Evolutionary conservation across 345 rosid species (phyloP).

Genomic region (Linum trigynum): DNA sequence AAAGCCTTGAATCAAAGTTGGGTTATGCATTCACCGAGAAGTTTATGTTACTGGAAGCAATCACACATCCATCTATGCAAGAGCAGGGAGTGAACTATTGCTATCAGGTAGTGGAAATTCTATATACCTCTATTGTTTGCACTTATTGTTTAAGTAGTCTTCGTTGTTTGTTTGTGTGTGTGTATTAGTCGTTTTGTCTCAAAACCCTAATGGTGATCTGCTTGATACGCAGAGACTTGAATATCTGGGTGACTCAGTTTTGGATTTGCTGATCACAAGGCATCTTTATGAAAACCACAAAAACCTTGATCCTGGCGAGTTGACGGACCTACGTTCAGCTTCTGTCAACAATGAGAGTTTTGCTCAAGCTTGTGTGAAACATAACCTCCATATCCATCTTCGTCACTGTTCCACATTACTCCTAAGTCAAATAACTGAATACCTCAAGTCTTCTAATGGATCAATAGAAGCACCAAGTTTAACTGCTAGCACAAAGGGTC

Average conservation of each 20-base stretch:
- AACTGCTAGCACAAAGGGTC: slow-evolving; percentile 44
- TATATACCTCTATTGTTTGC: background rate
- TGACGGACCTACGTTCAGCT: slow-evolving; percentile 87
- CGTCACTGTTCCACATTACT: slow-evolving; percentile 42
- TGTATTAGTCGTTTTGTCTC: too few species aligned
- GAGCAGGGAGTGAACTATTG: slow-evolving; percentile 38
- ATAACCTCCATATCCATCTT: slow-evolving; percentile 50
- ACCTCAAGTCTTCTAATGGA: slow-evolving; percentile 32
- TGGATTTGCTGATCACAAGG: slow-evolving; percentile 73
- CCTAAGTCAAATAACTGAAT: slow-evolving; percentile 48
- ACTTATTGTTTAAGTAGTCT: background rate
- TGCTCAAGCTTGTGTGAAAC: slow-evolving; percentile 63
- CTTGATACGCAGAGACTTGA: slow-evolving; percentile 65
- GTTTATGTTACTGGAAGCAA: slow-evolving; percentile 74
- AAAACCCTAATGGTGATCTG: slow-evolving; percentile 4
- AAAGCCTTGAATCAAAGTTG: slow-evolving; percentile 51
- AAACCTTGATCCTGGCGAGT: slow-evolving; percentile 66
- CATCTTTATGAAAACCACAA: slow-evolving; percentile 61
- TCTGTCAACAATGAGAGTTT: slow-evolving; percentile 76
- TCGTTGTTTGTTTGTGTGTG: background rate
- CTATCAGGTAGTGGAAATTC: slow-evolving; percentile 48
- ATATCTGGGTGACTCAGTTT: slow-evolving; percentile 82
- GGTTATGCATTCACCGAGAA: slow-evolving; percentile 46
- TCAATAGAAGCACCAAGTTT: slow-evolving; percentile 28
- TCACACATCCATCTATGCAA: slow-evolving; percentile 52